phyloP scores from a whole-genome alignment of 305 asterid species.

The Fraxinus velutina region DNA sequence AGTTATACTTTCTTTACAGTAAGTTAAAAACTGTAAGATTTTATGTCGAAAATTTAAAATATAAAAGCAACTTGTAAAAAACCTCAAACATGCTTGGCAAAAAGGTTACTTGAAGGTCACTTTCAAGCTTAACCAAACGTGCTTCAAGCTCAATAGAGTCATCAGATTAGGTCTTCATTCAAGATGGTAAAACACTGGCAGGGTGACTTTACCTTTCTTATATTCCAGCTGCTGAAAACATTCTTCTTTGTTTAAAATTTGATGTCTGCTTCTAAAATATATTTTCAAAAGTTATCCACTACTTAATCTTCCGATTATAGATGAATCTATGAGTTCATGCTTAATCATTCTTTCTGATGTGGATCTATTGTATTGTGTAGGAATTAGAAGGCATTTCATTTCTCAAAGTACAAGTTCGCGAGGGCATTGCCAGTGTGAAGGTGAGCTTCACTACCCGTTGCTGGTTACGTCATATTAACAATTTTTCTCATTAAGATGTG shows the following conservation, averaged over 20 bases:
- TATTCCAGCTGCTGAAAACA: not conserved
- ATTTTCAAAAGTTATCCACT: not conserved
- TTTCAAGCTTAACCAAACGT: not conserved
- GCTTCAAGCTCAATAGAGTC: not conserved
- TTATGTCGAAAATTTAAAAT: not conserved
- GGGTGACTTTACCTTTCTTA: not conserved
- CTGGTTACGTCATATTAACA: not conserved
- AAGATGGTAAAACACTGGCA: not conserved
- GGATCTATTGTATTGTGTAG: constrained; percentile 33
- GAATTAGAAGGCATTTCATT: constrained; percentile 65
- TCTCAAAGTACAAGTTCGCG: constrained; percentile 60
- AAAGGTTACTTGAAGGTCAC: not conserved
- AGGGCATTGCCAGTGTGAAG: constrained; percentile 85
- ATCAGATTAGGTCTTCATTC: not conserved
- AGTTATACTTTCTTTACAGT: not conserved
- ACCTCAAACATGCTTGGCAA: not conserved
- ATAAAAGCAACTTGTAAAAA: not conserved
- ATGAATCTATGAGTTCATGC: not conserved
- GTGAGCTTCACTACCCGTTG: constrained; percentile 37
- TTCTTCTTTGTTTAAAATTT: not conserved
- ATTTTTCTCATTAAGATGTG: not conserved
- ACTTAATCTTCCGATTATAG: not conserved
- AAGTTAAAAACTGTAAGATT: not conserved
- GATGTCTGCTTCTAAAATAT: not conserved
- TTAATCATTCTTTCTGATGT: constrained; percentile 11